phyloP scores from a whole-genome alignment of 176 grass and related monocot genomes.

The Cymbopogon citratus region DNA sequence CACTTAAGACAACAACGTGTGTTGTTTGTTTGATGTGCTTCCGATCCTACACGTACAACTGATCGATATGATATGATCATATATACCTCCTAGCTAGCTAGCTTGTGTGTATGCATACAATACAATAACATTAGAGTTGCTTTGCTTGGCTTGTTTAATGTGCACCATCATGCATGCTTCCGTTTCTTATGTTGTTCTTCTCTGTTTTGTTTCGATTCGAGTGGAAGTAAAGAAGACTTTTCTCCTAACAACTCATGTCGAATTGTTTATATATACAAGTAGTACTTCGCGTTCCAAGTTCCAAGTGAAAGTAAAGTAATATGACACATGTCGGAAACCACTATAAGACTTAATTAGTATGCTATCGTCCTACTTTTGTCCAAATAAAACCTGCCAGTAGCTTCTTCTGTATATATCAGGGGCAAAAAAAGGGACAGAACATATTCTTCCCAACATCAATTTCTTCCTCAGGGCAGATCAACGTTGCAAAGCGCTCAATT shows the following conservation, averaged over 20 bases:
- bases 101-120: slow-evolving; percentile 10
- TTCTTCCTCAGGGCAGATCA: background rate
- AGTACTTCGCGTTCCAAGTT: background rate
- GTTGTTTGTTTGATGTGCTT: slow-evolving; percentile 11
- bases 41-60: background rate
- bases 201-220: slow-evolving; percentile 26
- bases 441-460: background rate
- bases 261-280: slow-evolving; percentile 14
- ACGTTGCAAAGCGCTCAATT: background rate
- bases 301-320: slow-evolving; percentile 8
- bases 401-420: background rate
- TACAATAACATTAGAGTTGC: slow-evolving; percentile 29
- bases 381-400: background rate
- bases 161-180: background rate
- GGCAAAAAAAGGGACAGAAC: background rate
- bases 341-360: background rate
- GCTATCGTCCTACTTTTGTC: background rate
- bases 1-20: background rate
- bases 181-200: slow-evolving; percentile 21
- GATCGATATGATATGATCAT: background rate
- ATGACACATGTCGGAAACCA: background rate
- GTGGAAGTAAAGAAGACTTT: slow-evolving; percentile 34
- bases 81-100: background rate
- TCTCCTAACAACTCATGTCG: background rate
- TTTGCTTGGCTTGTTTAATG: background rate